Base-by-base conservation (phyloP, 2,329 filamentous ascomycete genomes). In the Bipolaris zeicola region DNA sequence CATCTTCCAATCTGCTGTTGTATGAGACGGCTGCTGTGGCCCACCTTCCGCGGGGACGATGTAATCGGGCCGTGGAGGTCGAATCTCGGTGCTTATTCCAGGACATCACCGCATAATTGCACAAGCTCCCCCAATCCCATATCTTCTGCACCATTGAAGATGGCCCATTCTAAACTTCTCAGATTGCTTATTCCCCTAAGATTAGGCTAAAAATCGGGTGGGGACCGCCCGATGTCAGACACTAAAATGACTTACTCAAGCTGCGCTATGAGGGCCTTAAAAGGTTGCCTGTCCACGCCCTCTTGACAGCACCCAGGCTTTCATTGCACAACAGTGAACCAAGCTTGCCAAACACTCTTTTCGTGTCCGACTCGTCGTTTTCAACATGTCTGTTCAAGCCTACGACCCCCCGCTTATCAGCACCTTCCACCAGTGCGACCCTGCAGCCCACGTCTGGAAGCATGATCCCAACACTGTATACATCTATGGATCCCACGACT, bases 361-460 rank as follows among this genome's bases (percentile, higher is more conserved):
- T 14, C 20, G 34, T 48, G 22, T 22, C 14, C 34, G n/a, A 18
- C 20, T 39, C 3, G 7, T 22, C 46, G 3, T n/a, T 8, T 20
- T 14, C 36, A 39, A 41, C 34, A 49, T 49, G 46, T 54, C 51
- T 28, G 5, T 57, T n/a, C 42, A 41, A 48, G 41, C 48, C 10
- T 57, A 57, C 37, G 54, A 57, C 16, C 54, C 54, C 46, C 54
- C 54, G 34, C 10, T 57, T 28, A 57, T 57, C 37, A 57, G 34
- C 43, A 22, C 49, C 31, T 57, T 57, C 38, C 54, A 57, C 48
- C 54, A 57, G 39, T 41, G 36, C 31, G 54, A 57, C 34, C 54
- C 54, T n/a, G 54, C 54, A 42, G 54, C 54, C 28, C 54, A 57
- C 20, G 42, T 57, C 5, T 57, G 54, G 54, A 57, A 48, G 33